These are phyloP conservation scores for Stephania yunnanensis DNA, from an alignment of 164 flowering plant species.

Conservation along the genomic window DNA sequence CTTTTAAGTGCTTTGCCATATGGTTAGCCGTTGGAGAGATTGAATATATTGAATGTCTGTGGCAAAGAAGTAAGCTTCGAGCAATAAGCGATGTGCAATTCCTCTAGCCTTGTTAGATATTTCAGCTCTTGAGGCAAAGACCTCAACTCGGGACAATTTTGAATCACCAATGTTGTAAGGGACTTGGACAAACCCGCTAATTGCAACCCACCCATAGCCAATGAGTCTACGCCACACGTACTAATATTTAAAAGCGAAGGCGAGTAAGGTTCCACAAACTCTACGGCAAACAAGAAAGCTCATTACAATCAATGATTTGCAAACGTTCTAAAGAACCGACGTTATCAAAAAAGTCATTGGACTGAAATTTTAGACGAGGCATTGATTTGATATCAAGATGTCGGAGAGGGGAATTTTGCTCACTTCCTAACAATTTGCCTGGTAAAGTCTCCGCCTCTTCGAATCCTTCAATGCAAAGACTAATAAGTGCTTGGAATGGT, in stretches of 20 bases:
- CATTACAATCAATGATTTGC: neutral
- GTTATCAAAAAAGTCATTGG: neutral
- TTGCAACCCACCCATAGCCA: no score
- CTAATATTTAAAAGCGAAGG: no score
- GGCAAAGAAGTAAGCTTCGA: no score
- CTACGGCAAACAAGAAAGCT: neutral
- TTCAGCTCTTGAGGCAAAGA: neutral
- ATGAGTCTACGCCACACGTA: no score
- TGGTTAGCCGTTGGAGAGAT: neutral
- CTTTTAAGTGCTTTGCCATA: neutral
- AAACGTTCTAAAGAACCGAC: neutral
- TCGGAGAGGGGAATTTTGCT: neutral
- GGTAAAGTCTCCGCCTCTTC: neutral
- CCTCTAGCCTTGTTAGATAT: no score
- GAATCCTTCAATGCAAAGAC: neutral
- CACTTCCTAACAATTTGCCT: neutral
- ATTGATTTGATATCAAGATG: neutral
- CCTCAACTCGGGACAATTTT: neutral
- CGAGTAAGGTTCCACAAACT: neutral
- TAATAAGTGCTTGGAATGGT: neutral
- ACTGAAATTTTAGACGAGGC: neutral
- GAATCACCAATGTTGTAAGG: neutral
- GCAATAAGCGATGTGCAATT: neutral
- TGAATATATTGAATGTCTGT: no score
- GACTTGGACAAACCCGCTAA: neutral